Conservation (phyloP, 768 basidiomycete genomes). For the Leccinum subtestaceum region DNA sequence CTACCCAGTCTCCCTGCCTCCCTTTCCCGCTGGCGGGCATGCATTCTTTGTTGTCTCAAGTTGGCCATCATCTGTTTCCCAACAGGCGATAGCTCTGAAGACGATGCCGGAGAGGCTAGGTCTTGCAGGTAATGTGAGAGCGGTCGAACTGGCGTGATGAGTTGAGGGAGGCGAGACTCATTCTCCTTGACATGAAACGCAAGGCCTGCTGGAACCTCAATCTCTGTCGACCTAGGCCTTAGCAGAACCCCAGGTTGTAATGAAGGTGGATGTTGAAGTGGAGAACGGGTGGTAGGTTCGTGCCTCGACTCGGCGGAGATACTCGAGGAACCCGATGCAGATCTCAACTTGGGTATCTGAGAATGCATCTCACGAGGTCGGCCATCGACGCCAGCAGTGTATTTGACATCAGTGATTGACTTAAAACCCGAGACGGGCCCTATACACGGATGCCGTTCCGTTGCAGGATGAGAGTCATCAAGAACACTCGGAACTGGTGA, state of each 20-base stretch:
- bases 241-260: conserved; percentile 5
- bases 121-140: conserved; percentile 29
- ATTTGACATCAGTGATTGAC: conserved; percentile 14
- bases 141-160: conserved; percentile 42
- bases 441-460: background rate
- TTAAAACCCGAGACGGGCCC: conserved; percentile 13
- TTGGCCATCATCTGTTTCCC: conserved; percentile 67
- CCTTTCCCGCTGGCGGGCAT: conserved; percentile 33
- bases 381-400: background rate
- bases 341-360: conserved; percentile 32
- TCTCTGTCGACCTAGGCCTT: background rate
- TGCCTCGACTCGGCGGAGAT: conserved; percentile 18
- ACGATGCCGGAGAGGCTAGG: conserved; percentile 62
- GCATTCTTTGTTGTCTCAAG: conserved; percentile 43
- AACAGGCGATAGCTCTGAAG: conserved; percentile 70
- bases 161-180: conserved; percentile 35
- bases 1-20: conserved; percentile 32
- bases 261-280: conserved; percentile 1
- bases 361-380: conserved; percentile 18
- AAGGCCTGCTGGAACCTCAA: background rate
- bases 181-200: conserved; percentile 23
- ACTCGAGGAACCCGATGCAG: conserved; percentile 26
- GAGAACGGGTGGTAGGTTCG: conserved; percentile 1
- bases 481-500: conserved; percentile 4
- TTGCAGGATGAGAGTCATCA: background rate